Base-by-base conservation (phyloP, 164 flowering plant genomes). In the Nelumbo lutea region DNA sequence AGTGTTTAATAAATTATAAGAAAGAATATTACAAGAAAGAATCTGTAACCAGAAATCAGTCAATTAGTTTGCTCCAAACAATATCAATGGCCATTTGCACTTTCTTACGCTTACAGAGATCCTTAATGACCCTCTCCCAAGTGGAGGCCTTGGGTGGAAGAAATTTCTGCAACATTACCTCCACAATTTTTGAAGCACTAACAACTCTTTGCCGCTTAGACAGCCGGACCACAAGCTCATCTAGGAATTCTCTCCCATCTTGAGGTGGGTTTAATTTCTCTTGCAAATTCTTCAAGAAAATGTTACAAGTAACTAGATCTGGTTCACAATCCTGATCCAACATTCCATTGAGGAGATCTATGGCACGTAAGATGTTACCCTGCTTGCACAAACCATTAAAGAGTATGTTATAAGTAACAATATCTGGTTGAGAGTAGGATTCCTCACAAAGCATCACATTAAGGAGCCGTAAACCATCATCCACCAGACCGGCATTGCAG, bases 271-370 rank as follows among this genome's bases (percentile, higher is more conserved):
- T 68, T 65, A 76, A 41, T 62, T 82, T 85, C 71, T 93, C 88
- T 51, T 72, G 77, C 61, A 93, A 76, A 73, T 78, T 71, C 71
- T 66, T 82, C 81, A 93, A 68, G 67, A 93, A 87, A 45, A 83
- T 83, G 65, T 88, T 83, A 73, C 98, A 91, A 14, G 94, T 89
- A 61, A 72, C 71, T 9, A 78, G 40, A 72, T 91, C 89, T 59
- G 97, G 97, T 78, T 93, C 93, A 77, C 91, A 89, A 14, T 83
- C 90, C 61, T 65, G 76, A 75, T 87, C 88, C 61, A 93, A 64
- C 98, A 91, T 91, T 43, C 68, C 69, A 65, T 82, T 85, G 51
- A 91, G 73, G 76, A 89, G 83, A 80, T 84, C 86, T 67, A 89
- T 74, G 56, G 94, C 94, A 61, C 67, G 87, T 4, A 85, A 73